A percentile compares a stretch with the other conserved stretches of the same genome.
Conservation (phyloP, 306 rosid species). For the Hippophae rhamnoides region DNA sequence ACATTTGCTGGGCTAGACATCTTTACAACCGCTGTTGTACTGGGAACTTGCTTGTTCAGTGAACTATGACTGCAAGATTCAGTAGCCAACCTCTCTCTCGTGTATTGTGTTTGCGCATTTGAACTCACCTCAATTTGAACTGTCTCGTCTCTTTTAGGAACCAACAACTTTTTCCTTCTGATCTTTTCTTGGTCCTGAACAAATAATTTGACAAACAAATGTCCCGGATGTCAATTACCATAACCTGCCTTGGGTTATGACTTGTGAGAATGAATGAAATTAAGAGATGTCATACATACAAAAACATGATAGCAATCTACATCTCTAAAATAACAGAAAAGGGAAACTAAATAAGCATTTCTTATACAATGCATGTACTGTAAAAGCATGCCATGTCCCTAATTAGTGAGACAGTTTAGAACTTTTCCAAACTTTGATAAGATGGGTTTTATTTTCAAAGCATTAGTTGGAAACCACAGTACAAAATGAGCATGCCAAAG, state of each 20-base stretch:
- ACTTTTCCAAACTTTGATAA: background rate
- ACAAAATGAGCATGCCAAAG: background rate
- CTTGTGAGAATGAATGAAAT: background rate
- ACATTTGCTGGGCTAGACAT: constrained; percentile 47
- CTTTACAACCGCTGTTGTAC: constrained; percentile 29
- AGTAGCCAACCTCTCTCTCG: constrained; percentile 42
- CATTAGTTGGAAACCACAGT: background rate
- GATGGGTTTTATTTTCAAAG: background rate
- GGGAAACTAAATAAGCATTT: too few relatives aligned
- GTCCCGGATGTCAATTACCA: background rate
- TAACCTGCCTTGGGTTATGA: background rate
- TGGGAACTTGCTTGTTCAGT: constrained; percentile 37
- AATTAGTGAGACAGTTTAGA: too few relatives aligned
- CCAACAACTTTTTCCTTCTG: constrained; percentile 65
- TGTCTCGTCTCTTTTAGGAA: constrained; percentile 47
- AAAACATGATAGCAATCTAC: too few relatives aligned
- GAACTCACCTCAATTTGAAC: constrained; percentile 42
- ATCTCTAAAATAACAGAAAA: too few relatives aligned
- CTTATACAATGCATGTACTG: too few relatives aligned
- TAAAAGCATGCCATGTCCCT: too few relatives aligned
- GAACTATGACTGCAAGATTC: constrained; percentile 51
- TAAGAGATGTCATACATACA: background rate
- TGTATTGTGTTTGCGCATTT: constrained; percentile 39
- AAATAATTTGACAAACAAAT: constrained; percentile 5
- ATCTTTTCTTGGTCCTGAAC: constrained; percentile 66